These are phyloP conservation scores for Inonotus obliquus DNA, from an alignment of 1,284 basidiomycete genomes.

Conservation along the genomic window DNA sequence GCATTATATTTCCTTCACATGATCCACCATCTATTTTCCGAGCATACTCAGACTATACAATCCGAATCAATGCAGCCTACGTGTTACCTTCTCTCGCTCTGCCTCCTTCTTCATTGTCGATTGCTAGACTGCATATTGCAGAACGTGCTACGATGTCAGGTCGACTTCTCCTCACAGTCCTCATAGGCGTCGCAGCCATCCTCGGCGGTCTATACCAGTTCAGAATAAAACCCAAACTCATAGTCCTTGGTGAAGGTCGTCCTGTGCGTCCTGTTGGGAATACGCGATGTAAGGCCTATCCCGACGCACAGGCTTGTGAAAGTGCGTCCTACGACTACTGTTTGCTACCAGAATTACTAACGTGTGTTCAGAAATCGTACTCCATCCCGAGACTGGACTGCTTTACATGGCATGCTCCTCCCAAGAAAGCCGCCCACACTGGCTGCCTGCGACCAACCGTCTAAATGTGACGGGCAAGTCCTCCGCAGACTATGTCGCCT, in stretches of 20 bases:
- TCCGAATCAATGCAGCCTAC: neutral
- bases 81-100: neutral
- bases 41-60: neutral
- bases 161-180: slow-evolving; percentile 5
- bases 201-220: slow-evolving; percentile 36
- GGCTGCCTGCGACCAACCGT: slow-evolving; percentile 46
- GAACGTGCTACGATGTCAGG: neutral
- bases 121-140: too few relatives aligned
- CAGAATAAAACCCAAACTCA: slow-evolving; percentile 37
- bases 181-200: slow-evolving; percentile 14
- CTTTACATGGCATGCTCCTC: slow-evolving; percentile 72
- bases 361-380: slow-evolving; percentile 41
- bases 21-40: neutral
- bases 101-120: neutral
- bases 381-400: slow-evolving; percentile 51
- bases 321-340: slow-evolving; percentile 35
- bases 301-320: slow-evolving; percentile 60
- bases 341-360: neutral
- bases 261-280: slow-evolving; percentile 41
- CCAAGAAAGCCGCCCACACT: slow-evolving; percentile 43
- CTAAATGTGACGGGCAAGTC: slow-evolving; percentile 43
- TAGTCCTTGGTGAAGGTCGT: slow-evolving; percentile 39
- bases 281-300: slow-evolving; percentile 41
- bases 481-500: slow-evolving; percentile 56
- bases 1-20: neutral